phyloP scores from a whole-genome alignment of 257 asterid genomes.

The Thymus mandschuricus region DNA sequence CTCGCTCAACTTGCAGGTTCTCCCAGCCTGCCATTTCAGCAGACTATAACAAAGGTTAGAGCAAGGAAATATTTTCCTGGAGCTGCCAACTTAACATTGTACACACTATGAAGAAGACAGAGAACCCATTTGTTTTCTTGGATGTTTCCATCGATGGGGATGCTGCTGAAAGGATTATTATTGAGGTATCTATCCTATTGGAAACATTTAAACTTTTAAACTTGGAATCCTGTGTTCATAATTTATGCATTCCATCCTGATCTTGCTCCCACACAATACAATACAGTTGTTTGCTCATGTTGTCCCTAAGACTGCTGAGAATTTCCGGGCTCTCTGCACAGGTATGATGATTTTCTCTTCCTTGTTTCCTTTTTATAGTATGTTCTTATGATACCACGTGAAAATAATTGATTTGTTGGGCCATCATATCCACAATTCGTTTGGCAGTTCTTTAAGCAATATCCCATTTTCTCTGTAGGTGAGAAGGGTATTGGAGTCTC shows the following conservation, averaged over 20 bases:
- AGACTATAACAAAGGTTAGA: slow-evolving; percentile 24
- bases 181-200: slow-evolving; percentile 59
- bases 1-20: slow-evolving; percentile 1
- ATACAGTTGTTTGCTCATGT: slow-evolving; percentile 88
- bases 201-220: not conserved
- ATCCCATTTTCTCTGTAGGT: slow-evolving; percentile 53
- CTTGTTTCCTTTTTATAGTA: not conserved
- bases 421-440: slow-evolving; percentile 8
- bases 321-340: slow-evolving; percentile 94
- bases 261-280: slow-evolving; percentile 11
- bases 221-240: not conserved
- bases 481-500: slow-evolving; percentile 85
- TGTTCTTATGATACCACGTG: too few species aligned
- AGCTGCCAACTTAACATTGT: slow-evolving; percentile 15
- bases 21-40: slow-evolving; percentile 2
- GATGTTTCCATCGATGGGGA: slow-evolving; percentile 77
- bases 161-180: slow-evolving; percentile 64
- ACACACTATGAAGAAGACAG: slow-evolving; percentile 57
- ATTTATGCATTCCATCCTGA: slow-evolving; percentile 17
- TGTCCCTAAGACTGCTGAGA: slow-evolving; percentile 97
- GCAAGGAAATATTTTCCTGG: slow-evolving; percentile 22
- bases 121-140: slow-evolving; percentile 79
- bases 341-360: slow-evolving; percentile 51
- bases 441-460: slow-evolving; percentile 16
- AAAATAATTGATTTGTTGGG: not conserved